Evolutionary conservation across 352 stramenopile species (phyloP).

Genomic region (Phytophthora pini): DNA sequence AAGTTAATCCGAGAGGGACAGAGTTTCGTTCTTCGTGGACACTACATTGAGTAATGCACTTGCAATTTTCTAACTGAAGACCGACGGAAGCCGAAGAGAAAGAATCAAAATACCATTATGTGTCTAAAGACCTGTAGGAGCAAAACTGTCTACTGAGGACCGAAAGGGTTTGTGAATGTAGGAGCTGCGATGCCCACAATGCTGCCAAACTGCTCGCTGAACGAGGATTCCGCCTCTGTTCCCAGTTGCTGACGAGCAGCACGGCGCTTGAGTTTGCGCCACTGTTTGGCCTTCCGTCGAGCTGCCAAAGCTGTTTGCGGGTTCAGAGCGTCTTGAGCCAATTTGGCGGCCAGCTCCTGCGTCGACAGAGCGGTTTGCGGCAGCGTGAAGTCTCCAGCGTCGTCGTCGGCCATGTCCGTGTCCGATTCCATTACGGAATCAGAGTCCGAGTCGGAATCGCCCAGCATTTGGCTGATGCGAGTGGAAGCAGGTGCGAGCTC

Average conservation of each 20-base stretch:
- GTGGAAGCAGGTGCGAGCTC: constrained; percentile 27
- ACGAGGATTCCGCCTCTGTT: constrained; percentile 50
- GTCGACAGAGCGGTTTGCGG: constrained; percentile 31
- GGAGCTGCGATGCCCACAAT: constrained; percentile 48
- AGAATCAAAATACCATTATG: constrained; percentile 41
- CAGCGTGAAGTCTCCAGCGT: constrained; percentile 13
- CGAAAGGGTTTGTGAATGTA: constrained; percentile 24
- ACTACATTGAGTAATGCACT: constrained; percentile 33
- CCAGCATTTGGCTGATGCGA: constrained; percentile 49
- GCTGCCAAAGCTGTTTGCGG: constrained; percentile 59
- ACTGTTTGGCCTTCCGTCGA: constrained; percentile 73
- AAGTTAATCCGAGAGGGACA: constrained; percentile 26
- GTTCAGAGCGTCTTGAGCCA: constrained; percentile 64
- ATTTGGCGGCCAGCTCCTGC: constrained; percentile 59
- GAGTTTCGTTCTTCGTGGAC: constrained; percentile 24
- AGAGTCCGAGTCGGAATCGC: constrained; percentile 63
- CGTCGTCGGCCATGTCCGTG: constrained; percentile 52
- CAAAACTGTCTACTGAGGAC: constrained; percentile 27
- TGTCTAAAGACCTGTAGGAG: constrained; percentile 24
- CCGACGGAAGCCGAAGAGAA: constrained; percentile 34
- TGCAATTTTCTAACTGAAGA: constrained; percentile 36
- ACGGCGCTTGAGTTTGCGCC: constrained; percentile 80
- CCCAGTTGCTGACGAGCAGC: constrained; percentile 69
- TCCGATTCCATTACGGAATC: constrained; percentile 65
- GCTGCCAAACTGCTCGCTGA: constrained; percentile 66